Conservation (phyloP, 305 asterid genomes). For the Fraxinus albicans region DNA sequence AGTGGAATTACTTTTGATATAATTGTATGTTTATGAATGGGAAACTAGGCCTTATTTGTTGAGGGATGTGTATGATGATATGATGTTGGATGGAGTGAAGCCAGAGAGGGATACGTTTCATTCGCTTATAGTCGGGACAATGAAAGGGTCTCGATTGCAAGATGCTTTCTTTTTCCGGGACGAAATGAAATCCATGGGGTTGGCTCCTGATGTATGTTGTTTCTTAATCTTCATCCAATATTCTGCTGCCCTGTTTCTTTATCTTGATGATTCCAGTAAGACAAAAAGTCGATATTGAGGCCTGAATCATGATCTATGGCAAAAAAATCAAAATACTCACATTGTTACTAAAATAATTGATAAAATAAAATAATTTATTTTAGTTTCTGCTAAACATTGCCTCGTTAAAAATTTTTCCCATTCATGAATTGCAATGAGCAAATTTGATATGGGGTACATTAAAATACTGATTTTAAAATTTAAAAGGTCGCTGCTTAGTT, state of each 20-base stretch:
- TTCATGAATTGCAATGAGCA: background rate
- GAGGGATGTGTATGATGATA: constrained; percentile 95
- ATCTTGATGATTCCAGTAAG: constrained; percentile 1
- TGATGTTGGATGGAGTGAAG: constrained; percentile 97
- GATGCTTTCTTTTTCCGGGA: constrained; percentile 84
- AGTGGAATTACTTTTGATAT: constrained; percentile 2
- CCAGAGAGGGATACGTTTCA: constrained; percentile 92
- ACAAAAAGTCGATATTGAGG: background rate
- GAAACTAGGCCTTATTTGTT: constrained; percentile 59
- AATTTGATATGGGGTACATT: background rate
- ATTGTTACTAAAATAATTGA: background rate
- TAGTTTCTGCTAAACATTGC: background rate
- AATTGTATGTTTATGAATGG: constrained; percentile 10
- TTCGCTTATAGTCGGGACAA: constrained; percentile 79
- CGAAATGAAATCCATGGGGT: constrained; percentile 84
- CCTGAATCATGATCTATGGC: background rate
- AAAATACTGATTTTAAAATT: background rate
- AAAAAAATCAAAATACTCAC: background rate
- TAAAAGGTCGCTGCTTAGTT: background rate
- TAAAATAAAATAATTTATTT: background rate
- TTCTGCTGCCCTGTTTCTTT: background rate
- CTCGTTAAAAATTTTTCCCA: background rate
- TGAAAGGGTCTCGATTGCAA: constrained; percentile 86
- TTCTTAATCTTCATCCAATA: constrained; percentile 7
- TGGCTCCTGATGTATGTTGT: constrained; percentile 80